phyloP scores from a whole-genome alignment of 306 rosid species.

The Alnus rubra region DNA sequence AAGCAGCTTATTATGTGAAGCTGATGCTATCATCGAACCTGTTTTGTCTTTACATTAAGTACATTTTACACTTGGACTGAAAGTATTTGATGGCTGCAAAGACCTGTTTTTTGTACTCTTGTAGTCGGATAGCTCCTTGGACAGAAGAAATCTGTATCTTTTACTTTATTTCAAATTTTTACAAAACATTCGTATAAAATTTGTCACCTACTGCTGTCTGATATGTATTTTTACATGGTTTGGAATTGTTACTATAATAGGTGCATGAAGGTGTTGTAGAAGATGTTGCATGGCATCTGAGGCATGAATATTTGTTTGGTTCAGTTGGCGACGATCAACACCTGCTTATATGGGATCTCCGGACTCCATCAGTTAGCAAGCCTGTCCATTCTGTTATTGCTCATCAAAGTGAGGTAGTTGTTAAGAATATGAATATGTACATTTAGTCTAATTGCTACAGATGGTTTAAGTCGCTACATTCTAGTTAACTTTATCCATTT shows the following conservation, averaged over 20 bases:
- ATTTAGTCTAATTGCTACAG: neutral
- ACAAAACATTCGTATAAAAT: neutral
- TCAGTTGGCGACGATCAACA: slow-evolving; percentile 98
- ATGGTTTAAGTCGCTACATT: neutral
- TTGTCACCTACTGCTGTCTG: neutral
- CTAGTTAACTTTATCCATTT: slow-evolving; percentile 1
- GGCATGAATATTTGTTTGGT: slow-evolving; percentile 97
- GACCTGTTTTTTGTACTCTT: neutral
- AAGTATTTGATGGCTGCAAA: neutral
- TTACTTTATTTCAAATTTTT: neutral
- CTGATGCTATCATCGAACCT: neutral
- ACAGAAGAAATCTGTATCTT: neutral
- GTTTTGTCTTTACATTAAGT: neutral
- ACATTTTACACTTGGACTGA: neutral
- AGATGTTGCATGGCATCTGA: slow-evolving; percentile 98
- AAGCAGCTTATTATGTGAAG: neutral
- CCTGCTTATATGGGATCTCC: slow-evolving; percentile 89
- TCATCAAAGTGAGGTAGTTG: slow-evolving; percentile 88
- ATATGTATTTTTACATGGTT: slow-evolving; percentile 2
- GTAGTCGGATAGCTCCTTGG: neutral
- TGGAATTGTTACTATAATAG: slow-evolving; percentile 32
- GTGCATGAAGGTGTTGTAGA: slow-evolving; percentile 98
- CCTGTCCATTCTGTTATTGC: slow-evolving; percentile 93
- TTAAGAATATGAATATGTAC: neutral
- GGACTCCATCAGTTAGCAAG: slow-evolving; percentile 76